Evolutionary conservation across 768 basidiomycete genomes (phyloP).

Genomic region (Suillus occidentalis): DNA sequence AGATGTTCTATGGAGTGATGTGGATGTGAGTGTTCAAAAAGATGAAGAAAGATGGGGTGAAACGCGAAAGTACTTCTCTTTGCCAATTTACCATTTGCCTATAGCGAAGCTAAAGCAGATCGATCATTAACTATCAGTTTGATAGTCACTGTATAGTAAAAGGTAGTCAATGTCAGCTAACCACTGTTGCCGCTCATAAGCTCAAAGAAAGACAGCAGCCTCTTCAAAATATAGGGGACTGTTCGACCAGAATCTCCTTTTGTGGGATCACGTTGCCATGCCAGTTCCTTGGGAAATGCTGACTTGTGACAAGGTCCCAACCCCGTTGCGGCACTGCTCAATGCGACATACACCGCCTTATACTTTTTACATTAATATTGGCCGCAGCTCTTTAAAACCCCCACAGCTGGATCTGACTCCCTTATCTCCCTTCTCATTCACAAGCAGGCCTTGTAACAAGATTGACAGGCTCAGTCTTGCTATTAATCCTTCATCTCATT

Average conservation of each 20-base stretch:
- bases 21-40: conserved; percentile 57
- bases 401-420: conserved; percentile 8
- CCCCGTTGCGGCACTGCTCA: background rate
- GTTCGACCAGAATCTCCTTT: background rate
- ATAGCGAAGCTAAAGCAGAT: conserved; percentile 37
- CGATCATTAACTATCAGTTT: background rate
- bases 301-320: background rate
- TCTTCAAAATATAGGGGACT: too few relatives aligned
- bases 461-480: conserved; percentile 9
- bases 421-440: background rate
- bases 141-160: background rate
- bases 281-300: background rate
- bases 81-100: conserved; percentile 75
- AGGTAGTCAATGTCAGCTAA: background rate
- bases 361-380: background rate
- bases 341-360: background rate
- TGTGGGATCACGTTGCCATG: conserved; percentile 1
- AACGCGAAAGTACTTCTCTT: conserved; percentile 72
- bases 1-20: conserved; percentile 78
- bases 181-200: background rate
- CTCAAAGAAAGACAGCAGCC: background rate
- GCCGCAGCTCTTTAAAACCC: background rate
- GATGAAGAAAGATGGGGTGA: conserved; percentile 71
- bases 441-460: conserved; percentile 8
- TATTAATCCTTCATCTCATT: background rate